These are phyloP conservation scores for Cajanus cajan DNA, from an alignment of 306 rosid species.

Conservation along the genomic window DNA sequence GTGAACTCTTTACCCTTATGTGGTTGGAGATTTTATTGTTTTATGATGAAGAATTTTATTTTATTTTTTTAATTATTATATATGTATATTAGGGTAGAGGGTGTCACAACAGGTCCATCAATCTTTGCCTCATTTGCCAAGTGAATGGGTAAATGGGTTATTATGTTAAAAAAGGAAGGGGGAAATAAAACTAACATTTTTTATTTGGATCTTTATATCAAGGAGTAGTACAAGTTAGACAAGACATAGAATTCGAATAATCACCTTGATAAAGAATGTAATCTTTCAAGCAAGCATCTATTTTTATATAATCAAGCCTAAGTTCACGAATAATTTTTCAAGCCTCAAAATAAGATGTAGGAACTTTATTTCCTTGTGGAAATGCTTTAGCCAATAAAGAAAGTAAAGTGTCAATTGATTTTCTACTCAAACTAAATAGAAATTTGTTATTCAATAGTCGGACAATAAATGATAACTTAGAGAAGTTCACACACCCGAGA, in stretches of 20 bases:
- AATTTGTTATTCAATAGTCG: no score
- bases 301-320: not conserved
- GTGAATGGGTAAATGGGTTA: no score
- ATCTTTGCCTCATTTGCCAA: no score
- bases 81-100: no score
- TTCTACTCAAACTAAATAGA: no score
- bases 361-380: not conserved
- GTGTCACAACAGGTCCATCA: no score
- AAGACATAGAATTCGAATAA: not conserved
- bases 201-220: not conserved
- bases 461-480: not conserved
- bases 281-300: not conserved
- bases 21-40: no score
- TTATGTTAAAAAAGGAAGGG: no score
- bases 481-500: not conserved
- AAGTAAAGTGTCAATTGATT: not conserved
- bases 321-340: not conserved
- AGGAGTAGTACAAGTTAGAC: not conserved
- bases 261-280: not conserved
- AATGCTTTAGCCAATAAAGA: not conserved
- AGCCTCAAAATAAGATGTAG: not conserved
- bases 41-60: no score
- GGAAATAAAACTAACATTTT: no score
- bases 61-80: no score
- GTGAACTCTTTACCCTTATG: no score